Conservation (phyloP, 2,329 filamentous ascomycete species). For the Aureobasidium sp. region DNA sequence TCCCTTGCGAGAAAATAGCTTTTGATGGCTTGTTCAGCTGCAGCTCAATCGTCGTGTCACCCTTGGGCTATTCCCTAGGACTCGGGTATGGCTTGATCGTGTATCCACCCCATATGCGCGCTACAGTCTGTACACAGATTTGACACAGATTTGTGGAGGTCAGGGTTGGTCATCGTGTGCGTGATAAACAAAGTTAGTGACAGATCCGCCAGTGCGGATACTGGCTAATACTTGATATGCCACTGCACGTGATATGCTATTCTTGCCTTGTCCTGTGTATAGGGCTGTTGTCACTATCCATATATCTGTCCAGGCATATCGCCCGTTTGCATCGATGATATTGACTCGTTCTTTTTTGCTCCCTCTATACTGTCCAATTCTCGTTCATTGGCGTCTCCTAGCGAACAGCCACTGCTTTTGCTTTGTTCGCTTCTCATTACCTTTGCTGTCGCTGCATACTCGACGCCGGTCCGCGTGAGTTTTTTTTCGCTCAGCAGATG, state of each 20-base stretch:
- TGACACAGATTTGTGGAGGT: conserved; percentile 12
- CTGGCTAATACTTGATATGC: conserved; percentile 1
- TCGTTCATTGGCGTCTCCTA: conserved; percentile 12
- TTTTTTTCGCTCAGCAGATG: conserved; percentile 10
- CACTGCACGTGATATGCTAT: conserved; percentile 14
- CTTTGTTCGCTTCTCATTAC: conserved; percentile 12
- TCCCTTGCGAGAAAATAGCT: background rate
- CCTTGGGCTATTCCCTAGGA: background rate
- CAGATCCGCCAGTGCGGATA: background rate
- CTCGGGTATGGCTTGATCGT: conserved; percentile 5
- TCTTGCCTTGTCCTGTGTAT: conserved; percentile 9
- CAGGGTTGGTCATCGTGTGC: conserved; percentile 7
- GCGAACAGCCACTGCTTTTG: conserved; percentile 12
- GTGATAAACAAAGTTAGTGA: conserved; percentile 11
- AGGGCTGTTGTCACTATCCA: conserved; percentile 6
- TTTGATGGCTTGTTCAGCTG: conserved; percentile 4
- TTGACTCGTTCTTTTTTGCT: background rate
- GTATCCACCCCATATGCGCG: conserved; percentile 3
- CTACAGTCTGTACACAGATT: conserved; percentile 7
- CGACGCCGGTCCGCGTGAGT: conserved; percentile 12
- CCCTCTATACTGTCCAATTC: background rate
- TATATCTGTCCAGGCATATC: conserved; percentile 14
- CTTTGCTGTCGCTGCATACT: conserved; percentile 6
- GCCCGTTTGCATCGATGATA: conserved; percentile 11
- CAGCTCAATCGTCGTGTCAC: conserved; percentile 9